Base-by-base conservation (phyloP, 805 yeast species). In the Candida ipomoeae region DNA sequence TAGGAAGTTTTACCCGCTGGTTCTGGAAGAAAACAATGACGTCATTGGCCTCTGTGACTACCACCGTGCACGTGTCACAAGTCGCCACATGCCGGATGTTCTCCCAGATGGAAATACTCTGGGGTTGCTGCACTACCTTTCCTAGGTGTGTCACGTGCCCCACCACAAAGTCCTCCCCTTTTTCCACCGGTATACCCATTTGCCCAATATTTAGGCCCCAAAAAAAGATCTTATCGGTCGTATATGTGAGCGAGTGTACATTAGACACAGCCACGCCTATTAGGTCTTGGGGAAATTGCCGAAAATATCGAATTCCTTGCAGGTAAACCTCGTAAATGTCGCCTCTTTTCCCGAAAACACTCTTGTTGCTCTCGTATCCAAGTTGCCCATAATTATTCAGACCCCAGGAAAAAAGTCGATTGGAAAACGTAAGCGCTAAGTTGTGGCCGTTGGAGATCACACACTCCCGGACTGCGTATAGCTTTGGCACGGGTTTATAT, bases 121-220 rank as follows among this genome's bases (percentile, higher is more conserved):
- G 11, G 23, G 46, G 46, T 18, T 20, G 26, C 18, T 32, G 44
- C 18, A 20, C 20, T 6, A 42, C 15, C 15, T 18, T 14, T 14
- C 45, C 45, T 2, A 18, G 5, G 31, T 32, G 45, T 13, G 33
- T 21, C 40, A 35, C 34, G 34, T 44, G 46, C 11, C 39, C 40
- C 17, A 34, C 32, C 15, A 34, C 40, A 13, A 35, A 34, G 33
- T 21, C 33, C 46, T 34, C 46, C 17, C 14, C 32, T 3, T 34
- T 10, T 6, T 17, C 39, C 15, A 33, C 20, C 14, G 46, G 23
- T 14, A 35, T 5, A 13, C 46, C 46, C 34, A 35, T 35, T 63
- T 89, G 96, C 0, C 96, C 96, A 34, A 81, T 68, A 61, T 89
- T 87, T 35, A 84, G 67, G 2, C 96, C 96, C 96, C 96, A 89